Evolutionary conservation across 2,329 filamentous ascomycete species (phyloP).

Genomic region (Chaetomium olivaceum): DNA sequence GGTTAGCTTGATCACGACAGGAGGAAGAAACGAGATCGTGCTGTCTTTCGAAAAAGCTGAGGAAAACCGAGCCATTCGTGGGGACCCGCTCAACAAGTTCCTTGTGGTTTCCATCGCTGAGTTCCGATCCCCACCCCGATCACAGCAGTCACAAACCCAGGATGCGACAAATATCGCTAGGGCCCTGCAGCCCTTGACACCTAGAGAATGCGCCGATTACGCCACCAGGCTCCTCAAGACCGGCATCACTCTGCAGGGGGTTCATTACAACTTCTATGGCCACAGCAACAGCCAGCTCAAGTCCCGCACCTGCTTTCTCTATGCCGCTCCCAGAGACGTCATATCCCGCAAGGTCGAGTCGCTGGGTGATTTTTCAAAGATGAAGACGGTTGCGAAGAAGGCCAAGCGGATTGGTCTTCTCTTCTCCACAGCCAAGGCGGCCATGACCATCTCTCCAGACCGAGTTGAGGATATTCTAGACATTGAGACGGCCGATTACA

Average conservation of each 20-base stretch:
- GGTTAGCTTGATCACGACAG: conserved; percentile 29
- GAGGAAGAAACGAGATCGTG: conserved; percentile 28
- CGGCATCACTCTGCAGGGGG: conserved; percentile 40
- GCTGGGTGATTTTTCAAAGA: conserved; percentile 44
- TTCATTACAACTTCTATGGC: conserved; percentile 44
- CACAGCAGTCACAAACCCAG: conserved; percentile 11
- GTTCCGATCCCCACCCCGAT: conserved; percentile 34
- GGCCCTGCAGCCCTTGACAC: conserved; percentile 33
- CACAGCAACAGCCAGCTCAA: conserved; percentile 49
- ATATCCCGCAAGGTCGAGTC: conserved; percentile 40
- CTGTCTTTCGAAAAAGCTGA: conserved; percentile 36
- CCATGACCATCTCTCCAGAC: conserved; percentile 37
- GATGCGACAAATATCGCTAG: not conserved
- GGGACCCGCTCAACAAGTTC: conserved; percentile 37
- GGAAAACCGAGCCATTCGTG: conserved; percentile 39
- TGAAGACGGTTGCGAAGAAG: conserved; percentile 46
- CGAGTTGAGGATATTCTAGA: conserved; percentile 44
- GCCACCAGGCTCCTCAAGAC: conserved; percentile 38
- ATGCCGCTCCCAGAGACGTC: conserved; percentile 38
- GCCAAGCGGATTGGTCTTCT: conserved; percentile 46
- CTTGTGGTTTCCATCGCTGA: conserved; percentile 40
- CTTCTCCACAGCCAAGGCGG: conserved; percentile 42
- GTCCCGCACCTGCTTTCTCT: conserved; percentile 44
- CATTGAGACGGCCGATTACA: conserved; percentile 40
- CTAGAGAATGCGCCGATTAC: conserved; percentile 42